These are phyloP conservation scores for Wallacemonas rigidus DNA, from an alignment of 208 protist genomes.

Conservation along the genomic window DNA sequence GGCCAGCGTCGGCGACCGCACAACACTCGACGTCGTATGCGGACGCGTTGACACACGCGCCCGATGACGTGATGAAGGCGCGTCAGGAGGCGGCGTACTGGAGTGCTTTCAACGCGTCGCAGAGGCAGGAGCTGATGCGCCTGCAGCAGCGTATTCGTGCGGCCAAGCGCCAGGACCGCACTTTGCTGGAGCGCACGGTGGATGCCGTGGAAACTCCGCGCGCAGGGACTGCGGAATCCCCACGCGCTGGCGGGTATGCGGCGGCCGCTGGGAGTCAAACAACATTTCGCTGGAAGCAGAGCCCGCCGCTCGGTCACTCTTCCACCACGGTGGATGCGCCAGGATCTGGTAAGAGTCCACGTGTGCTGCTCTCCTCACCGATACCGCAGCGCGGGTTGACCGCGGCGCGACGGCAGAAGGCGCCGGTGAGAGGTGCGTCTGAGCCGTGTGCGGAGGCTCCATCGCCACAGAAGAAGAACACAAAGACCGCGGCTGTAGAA, in stretches of 20 bases:
- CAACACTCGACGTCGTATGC: too few species aligned
- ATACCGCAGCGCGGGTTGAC: too few species aligned
- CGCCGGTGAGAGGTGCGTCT: too few species aligned
- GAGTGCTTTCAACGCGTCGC: constrained; percentile 58
- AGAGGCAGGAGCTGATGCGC: constrained; percentile 43
- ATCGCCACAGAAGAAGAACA: too few species aligned
- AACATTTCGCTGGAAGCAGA: constrained; percentile 7
- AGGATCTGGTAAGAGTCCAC: too few species aligned
- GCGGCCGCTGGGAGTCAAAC: constrained; percentile 3
- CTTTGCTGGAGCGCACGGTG: constrained; percentile 24
- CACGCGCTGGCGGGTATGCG: background rate
- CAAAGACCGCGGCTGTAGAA: too few species aligned
- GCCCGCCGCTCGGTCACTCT: background rate
- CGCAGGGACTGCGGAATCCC: background rate
- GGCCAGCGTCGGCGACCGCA: too few species aligned
- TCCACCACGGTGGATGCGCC: background rate
- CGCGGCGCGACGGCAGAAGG: too few species aligned
- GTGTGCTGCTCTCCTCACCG: too few species aligned
- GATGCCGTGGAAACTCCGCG: background rate
- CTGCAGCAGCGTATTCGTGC: constrained; percentile 39
- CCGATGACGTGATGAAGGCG: background rate
- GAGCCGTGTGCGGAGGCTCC: too few species aligned
- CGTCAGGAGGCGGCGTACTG: constrained; percentile 43
- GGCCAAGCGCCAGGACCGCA: constrained; percentile 40
- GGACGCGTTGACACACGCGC: background rate